Percentiles rank a stretch among this genome's conserved stretches.
These are phyloP conservation scores for Alternaria alternata DNA, from an alignment of 2,329 filamentous ascomycete species.

Conservation along the genomic window DNA sequence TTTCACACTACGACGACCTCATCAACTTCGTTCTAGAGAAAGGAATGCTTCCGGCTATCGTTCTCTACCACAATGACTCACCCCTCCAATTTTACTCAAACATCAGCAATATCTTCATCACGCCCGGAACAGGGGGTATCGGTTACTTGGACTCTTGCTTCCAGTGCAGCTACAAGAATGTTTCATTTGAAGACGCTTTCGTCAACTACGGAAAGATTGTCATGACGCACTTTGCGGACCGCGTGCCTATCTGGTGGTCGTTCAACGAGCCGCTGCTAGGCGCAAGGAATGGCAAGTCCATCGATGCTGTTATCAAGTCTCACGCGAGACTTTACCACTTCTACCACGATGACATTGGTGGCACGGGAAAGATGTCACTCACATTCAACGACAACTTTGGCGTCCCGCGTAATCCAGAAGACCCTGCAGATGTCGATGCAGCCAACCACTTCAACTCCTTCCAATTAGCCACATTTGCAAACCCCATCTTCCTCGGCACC, in stretches of 20 bases:
- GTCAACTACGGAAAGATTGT: conserved; percentile 63
- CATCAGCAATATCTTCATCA: conserved; percentile 34
- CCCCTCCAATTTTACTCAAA: conserved; percentile 55
- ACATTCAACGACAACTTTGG: conserved; percentile 58
- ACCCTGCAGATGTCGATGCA: conserved; percentile 55
- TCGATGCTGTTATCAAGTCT: conserved; percentile 49
- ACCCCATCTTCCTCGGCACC: conserved; percentile 61
- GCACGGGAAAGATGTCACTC: conserved; percentile 59
- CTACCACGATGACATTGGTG: conserved; percentile 63
- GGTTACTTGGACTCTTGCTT: conserved; percentile 46
- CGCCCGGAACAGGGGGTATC: conserved; percentile 40
- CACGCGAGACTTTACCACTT: conserved; percentile 62
- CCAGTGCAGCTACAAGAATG: conserved; percentile 52
- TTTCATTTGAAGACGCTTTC: conserved; percentile 60
- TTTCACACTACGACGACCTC: conserved; percentile 64
- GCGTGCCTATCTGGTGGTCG: conserved; percentile 62
- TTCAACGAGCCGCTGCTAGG: conserved; percentile 62
- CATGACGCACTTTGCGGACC: conserved; percentile 61
- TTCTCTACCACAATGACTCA: conserved; percentile 61
- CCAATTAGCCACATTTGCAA: conserved; percentile 59
- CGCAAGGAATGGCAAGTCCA: conserved; percentile 53
- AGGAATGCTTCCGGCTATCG: conserved; percentile 60
- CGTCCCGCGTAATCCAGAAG: conserved; percentile 48
- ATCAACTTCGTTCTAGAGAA: conserved; percentile 60
- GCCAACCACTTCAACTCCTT: conserved; percentile 55